These are phyloP conservation scores for Cordyceps javanica DNA, from an alignment of 2,329 filamentous ascomycete species.

Conservation along the genomic window DNA sequence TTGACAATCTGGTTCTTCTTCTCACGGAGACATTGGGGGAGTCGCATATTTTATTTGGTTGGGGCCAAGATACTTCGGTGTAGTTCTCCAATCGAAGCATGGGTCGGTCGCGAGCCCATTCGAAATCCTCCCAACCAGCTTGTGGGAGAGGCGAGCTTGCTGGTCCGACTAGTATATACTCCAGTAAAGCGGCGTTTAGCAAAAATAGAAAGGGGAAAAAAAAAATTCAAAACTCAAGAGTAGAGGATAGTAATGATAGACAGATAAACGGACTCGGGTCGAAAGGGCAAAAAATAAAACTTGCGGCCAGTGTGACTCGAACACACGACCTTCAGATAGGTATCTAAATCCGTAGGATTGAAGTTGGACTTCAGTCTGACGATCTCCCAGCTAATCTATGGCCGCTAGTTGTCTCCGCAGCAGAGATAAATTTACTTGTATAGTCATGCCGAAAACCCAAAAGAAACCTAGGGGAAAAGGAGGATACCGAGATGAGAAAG, in stretches of 20 bases:
- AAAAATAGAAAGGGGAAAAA: too few relatives aligned
- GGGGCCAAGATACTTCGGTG: background rate
- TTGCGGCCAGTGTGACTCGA: background rate
- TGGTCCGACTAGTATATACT: too few relatives aligned
- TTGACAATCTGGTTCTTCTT: conserved; percentile 39
- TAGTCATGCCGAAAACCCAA: background rate
- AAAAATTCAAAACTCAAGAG: too few relatives aligned
- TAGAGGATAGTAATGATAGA: too few relatives aligned
- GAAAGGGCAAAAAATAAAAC: background rate
- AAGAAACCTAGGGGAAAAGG: too few relatives aligned
- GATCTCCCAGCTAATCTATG: conserved; percentile 1
- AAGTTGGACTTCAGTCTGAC: conserved; percentile 1
- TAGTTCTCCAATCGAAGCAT: too few relatives aligned
- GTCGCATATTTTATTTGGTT: conserved; percentile 20
- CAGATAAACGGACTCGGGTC: background rate
- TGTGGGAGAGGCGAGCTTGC: too few relatives aligned
- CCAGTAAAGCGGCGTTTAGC: too few relatives aligned
- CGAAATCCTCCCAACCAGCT: too few relatives aligned
- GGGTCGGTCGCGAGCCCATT: too few relatives aligned
- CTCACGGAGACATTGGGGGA: conserved; percentile 40
- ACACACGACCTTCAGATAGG: conserved; percentile 1
- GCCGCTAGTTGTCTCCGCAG: background rate
- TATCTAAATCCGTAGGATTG: background rate
- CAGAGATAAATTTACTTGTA: background rate
- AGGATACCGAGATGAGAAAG: too few relatives aligned